phyloP scores from a whole-genome alignment of 2,329 filamentous ascomycete genomes.

The Pseudogymnoascus sp. region DNA sequence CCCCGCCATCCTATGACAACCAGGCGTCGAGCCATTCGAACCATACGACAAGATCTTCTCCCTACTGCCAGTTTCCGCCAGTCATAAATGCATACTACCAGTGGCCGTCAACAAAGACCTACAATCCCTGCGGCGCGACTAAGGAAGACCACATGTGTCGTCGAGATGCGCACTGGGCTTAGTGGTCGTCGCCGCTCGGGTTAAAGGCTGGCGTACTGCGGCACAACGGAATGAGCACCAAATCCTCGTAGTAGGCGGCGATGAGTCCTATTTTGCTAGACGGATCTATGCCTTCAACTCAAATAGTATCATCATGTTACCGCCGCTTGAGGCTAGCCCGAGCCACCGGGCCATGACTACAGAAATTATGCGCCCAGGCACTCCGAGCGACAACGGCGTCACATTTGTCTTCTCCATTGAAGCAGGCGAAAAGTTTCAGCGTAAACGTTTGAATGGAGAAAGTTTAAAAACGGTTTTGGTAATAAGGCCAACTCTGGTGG shows the following conservation, averaged over 20 bases:
- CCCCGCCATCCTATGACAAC: background rate
- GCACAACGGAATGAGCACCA: conserved; percentile 16
- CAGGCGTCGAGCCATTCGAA: background rate
- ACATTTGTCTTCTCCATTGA: conserved; percentile 16
- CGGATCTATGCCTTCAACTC: background rate
- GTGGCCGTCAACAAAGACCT: conserved; percentile 12
- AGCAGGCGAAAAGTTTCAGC: conserved; percentile 10
- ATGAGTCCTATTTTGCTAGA: conserved; percentile 8
- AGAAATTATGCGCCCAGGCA: conserved; percentile 13
- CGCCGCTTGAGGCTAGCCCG: background rate
- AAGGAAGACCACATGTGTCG: conserved; percentile 14
- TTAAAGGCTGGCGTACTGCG: conserved; percentile 15
- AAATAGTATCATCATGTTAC: conserved; percentile 12
- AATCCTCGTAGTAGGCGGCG: conserved; percentile 17
- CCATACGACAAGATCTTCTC: background rate
- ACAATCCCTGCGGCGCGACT: conserved; percentile 12
- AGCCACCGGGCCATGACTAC: background rate
- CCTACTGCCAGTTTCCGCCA: conserved; percentile 18
- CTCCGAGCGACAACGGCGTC: background rate
- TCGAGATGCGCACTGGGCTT: conserved; percentile 17
- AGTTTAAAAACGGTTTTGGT: conserved; percentile 12
- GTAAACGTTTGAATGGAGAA: conserved; percentile 18
- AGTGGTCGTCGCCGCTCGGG: conserved; percentile 12
- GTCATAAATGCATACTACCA: conserved; percentile 16
- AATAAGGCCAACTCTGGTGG: conserved; percentile 9